These are phyloP conservation scores for Filosporella fistucella DNA, from an alignment of 495 filamentous ascomycete species.

Conservation along the genomic window DNA sequence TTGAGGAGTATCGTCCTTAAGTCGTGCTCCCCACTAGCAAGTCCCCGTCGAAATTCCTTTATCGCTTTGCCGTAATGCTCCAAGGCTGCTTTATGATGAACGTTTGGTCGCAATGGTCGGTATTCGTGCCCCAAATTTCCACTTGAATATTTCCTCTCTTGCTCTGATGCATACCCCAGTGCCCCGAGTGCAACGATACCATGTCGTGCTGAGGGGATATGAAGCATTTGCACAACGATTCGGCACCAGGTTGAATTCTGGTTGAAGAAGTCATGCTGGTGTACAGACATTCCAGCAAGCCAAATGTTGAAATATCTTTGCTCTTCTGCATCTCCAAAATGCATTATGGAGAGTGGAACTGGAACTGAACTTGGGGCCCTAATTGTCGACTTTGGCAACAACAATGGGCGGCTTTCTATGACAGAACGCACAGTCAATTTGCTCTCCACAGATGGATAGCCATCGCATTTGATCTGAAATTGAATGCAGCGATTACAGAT, in stretches of 20 bases:
- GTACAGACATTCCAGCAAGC: too few species aligned
- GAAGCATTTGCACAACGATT: not conserved
- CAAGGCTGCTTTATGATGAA: not conserved
- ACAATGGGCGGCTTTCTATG: not conserved
- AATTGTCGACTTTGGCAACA: not conserved
- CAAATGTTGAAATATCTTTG: not conserved
- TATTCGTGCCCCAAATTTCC: not conserved
- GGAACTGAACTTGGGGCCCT: too few species aligned
- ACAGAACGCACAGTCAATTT: not conserved
- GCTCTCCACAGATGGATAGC: conserved; percentile 38
- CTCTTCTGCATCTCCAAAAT: not conserved
- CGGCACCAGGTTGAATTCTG: not conserved
- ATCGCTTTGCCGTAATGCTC: not conserved
- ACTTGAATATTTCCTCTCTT: not conserved
- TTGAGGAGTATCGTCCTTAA: not conserved
- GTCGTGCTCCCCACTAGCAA: not conserved
- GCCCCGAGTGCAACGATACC: conserved; percentile 1
- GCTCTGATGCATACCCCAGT: not conserved
- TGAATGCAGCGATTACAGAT: conserved; percentile 49
- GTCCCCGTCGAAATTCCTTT: not conserved
- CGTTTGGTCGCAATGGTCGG: not conserved
- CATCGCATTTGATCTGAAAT: conserved; percentile 41
- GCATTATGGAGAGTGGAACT: not conserved
- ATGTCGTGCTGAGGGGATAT: not conserved
- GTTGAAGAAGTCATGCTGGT: too few species aligned